These are phyloP conservation scores for Artemisia tridentata DNA, from an alignment of 129 eudicot genomes.

Conservation along the genomic window DNA sequence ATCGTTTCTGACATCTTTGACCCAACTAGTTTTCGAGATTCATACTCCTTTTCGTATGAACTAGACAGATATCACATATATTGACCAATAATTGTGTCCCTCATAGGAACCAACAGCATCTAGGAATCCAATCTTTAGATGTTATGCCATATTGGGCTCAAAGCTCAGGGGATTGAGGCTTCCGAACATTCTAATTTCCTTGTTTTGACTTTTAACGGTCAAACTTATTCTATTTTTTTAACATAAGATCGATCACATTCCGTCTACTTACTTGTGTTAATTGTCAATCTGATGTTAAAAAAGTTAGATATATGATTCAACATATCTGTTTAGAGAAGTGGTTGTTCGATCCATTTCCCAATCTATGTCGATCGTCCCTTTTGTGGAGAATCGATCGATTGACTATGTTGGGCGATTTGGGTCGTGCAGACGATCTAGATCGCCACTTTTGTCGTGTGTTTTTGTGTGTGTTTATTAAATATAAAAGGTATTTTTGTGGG, in stretches of 20 bases:
- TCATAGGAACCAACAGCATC: not conserved
- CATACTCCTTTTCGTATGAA: not conserved
- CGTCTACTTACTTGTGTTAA: not conserved
- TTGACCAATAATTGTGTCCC: not conserved
- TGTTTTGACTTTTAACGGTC: not conserved
- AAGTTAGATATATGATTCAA: not conserved
- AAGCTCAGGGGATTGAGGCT: too few species aligned
- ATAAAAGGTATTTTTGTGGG: too few species aligned
- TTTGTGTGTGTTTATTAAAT: too few species aligned
- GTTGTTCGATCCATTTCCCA: conserved; percentile 1
- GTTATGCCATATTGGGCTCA: not conserved
- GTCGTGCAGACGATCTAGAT: too few species aligned
- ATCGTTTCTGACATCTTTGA: not conserved
- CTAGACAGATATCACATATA: not conserved
- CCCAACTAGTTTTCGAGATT: not conserved
- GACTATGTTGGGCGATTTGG: too few species aligned
- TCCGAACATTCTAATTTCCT: not conserved
- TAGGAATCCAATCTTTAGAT: not conserved
- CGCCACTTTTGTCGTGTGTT: too few species aligned
- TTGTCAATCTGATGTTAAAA: not conserved
- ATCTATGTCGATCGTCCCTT: too few species aligned
- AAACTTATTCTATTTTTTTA: not conserved
- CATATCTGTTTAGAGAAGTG: not conserved
- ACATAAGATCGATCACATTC: not conserved
- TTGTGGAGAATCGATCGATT: too few species aligned